Conservation (phyloP, 1,139 yeast species). For the Hemisphaericaspora xylofermentans region DNA sequence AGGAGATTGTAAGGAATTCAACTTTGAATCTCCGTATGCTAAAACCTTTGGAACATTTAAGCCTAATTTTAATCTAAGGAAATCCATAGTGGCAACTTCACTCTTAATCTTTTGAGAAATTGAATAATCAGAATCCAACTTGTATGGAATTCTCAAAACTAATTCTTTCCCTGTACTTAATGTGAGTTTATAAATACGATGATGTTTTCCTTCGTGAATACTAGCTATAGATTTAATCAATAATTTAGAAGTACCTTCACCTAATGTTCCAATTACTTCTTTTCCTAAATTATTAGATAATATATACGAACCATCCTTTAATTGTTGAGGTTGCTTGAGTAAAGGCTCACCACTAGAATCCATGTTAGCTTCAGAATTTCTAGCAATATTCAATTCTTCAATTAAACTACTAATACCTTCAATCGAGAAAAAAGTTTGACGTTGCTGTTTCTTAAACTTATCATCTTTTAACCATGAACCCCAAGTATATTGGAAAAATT, state of each 20-base stretch:
- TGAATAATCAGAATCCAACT: conserved; percentile 61
- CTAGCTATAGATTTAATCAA: conserved; percentile 72
- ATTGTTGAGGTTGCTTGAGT: conserved; percentile 29
- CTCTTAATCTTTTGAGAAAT: conserved; percentile 70
- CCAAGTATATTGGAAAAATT: conserved; percentile 88
- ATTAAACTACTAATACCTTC: conserved; percentile 64
- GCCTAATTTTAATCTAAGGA: conserved; percentile 54
- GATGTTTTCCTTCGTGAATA: conserved; percentile 92
- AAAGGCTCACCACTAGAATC: conserved; percentile 25
- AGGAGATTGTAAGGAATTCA: conserved; percentile 67
- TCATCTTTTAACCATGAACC: conserved; percentile 92
- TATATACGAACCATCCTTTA: conserved; percentile 42
- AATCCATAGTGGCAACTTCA: conserved; percentile 93
- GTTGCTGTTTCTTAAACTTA: conserved; percentile 63
- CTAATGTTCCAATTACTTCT: conserved; percentile 38
- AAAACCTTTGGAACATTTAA: conserved; percentile 70
- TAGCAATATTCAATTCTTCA: conserved; percentile 32
- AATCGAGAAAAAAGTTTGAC: conserved; percentile 81
- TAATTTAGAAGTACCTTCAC: conserved; percentile 40
- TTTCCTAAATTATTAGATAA: conserved; percentile 46
- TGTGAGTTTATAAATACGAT: conserved; percentile 74
- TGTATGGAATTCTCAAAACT: conserved; percentile 83
- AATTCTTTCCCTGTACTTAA: conserved; percentile 62
- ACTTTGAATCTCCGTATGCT: conserved; percentile 63
- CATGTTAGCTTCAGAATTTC: conserved; percentile 18